Base-by-base conservation (phyloP, 2,329 filamentous ascomycete genomes). In the Aspergillus sp. region DNA sequence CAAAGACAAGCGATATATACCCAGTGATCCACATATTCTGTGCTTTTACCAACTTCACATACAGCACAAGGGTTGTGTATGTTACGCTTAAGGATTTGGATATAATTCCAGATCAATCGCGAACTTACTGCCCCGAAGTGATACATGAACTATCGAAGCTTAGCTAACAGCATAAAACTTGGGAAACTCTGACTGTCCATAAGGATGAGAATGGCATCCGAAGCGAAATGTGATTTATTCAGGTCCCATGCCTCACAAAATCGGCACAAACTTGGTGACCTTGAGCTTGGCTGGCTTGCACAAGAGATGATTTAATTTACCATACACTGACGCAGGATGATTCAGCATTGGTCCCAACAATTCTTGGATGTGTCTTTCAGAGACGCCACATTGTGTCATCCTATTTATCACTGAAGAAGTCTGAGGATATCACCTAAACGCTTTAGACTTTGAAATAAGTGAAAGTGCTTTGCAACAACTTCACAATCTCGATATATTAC, bases 61-160 rank as follows among this genome's bases (percentile, higher is more conserved):
- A 28, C 28, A 28, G 28, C 28, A 28, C 28, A 28, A 7, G 6
- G 28, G 28, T 28, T 8, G 7, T 28, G 28, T 54, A 41, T 17
- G 51, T 54, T 15, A 38, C 28, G 4, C 13, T 54, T 6, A 41
- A 54, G 19, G 19, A 38, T 19, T 39, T 41, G 28, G 51, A 54
- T 23, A 19, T 41, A 15, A 21, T 54, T 21, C 51, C 51, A 38
- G 30, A 54, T 5, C 30, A 54, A 25, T 54, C 51, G 30, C 51
- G 21, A 23, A 54, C 51, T 5, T 54, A 54, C 32, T 4, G 32
- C 13, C 51, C 51, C 3, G 51, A 54, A 6, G 51, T 54, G 32
- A 54, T 54, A 38, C 4, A 2, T 19, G 12, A 54, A 17, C 51
- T 54, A 38, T 54, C 51, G 3, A 54, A 54, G 51, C 32, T 54